Base-by-base conservation (phyloP, 1,284 basidiomycete genomes). In the Schizophyllum amplum region DNA sequence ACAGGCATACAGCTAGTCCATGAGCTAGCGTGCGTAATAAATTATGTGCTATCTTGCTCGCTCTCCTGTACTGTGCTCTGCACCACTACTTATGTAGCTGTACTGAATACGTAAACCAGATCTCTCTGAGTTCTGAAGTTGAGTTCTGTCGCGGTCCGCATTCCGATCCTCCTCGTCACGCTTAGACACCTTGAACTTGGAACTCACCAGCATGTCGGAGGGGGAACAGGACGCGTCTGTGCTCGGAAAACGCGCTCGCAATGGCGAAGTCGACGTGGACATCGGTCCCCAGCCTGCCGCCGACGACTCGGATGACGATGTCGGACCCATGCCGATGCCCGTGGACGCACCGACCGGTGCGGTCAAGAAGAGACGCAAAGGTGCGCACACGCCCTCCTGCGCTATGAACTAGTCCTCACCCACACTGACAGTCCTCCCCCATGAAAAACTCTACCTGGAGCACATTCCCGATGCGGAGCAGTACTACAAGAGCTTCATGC, bases 401-500 rank as follows among this genome's bases (percentile, higher is more conserved):
- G 33, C 33, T 9, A 13, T 17, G 33, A 13, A 9, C 33, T 42
- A n/a, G 75, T 77, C 60, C 82, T 69, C 63, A 69, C 67, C 7
- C 60, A 56, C 57, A 66, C 54, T 63, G 24, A 55, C 67, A 80
- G 77, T 78, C 58, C 69, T 74, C 21, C 75, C 72, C 0, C 75
- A 78, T 66, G 74, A 79, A 74, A 81, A 83, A 62, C 78, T 98
- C 25, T 98, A 92, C 72, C 80, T 99, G 51, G 91, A 93, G 52
- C 92, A 96, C 70, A 76, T 99, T 24, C 97, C 97, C 1, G 84
- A 84, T 65, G 84, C 94, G 54, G 92, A 98, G 67, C 86, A 97
- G 63, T 99, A 99, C 73, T 89, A 87, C 75, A 94, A 96, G 76
- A 95, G 92, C 60, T 97, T 99, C 73, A 99, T 99, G 97, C 97